Percentiles rank a stretch among this genome's conserved stretches.
Conservation (phyloP, 1,284 basidiomycete species). For the Ustanciosporium gigantosporum region DNA sequence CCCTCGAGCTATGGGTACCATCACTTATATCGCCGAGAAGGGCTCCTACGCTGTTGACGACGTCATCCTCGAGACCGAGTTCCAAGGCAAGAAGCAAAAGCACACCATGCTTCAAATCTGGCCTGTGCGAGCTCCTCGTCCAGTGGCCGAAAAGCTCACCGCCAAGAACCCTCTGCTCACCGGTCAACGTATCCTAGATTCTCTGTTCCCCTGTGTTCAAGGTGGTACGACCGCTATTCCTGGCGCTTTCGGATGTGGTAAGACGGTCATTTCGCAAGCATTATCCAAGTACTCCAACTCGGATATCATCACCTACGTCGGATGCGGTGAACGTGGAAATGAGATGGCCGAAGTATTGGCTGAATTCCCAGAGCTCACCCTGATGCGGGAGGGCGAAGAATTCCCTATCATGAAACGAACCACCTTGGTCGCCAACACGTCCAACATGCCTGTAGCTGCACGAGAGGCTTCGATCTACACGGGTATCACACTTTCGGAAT, state of each 20-base stretch:
- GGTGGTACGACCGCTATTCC: constrained; percentile 99
- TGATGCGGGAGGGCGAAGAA: constrained; percentile 85
- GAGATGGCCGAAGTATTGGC: constrained; percentile 98
- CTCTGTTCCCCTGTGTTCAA: constrained; percentile 98
- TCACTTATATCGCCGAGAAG: constrained; percentile 91
- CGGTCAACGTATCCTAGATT: constrained; percentile 95
- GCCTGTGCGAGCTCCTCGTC: constrained; percentile 97
- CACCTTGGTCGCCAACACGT: constrained; percentile 97
- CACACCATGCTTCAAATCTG: constrained; percentile 97
- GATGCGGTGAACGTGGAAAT: constrained; percentile 71
- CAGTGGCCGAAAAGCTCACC: constrained; percentile 89
- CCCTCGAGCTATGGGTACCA: constrained; percentile 89
- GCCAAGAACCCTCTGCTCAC: constrained; percentile 91
- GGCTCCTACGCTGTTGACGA: constrained; percentile 93
- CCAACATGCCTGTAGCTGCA: constrained; percentile 99
- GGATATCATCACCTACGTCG: constrained; percentile 98
- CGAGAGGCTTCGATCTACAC: constrained; percentile 99
- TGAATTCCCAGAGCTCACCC: constrained; percentile 91
- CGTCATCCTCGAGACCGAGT: constrained; percentile 93
- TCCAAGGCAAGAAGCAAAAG: constrained; percentile 89
- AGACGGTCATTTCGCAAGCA: constrained; percentile 66
- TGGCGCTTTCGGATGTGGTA: constrained; percentile 90
- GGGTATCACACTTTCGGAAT: constrained; percentile 97
- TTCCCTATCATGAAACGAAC: constrained; percentile 99
- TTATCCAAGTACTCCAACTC: constrained; percentile 99